A percentile compares a stretch with the other conserved stretches of the same genome.
Conservation (phyloP, 345 rosid genomes). For the Camelina laxa region DNA sequence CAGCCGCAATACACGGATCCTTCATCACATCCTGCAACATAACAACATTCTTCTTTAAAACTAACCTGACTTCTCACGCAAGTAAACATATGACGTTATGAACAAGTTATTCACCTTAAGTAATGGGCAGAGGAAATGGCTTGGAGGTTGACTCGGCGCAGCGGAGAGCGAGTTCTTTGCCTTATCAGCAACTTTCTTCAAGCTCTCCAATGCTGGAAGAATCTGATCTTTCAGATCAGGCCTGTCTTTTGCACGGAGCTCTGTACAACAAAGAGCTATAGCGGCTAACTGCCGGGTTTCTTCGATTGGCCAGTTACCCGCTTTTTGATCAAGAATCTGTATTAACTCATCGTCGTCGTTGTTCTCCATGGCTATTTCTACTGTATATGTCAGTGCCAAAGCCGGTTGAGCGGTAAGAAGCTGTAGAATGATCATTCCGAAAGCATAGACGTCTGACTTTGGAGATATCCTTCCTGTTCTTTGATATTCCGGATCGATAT, state of each 20-base stretch:
- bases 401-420: slow-evolving; percentile 81
- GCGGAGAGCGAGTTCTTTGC: slow-evolving; percentile 42
- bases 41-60: neutral
- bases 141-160: slow-evolving; percentile 47
- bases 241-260: slow-evolving; percentile 69
- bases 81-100: slow-evolving; percentile 10
- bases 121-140: slow-evolving; percentile 81
- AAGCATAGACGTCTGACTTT: slow-evolving; percentile 81
- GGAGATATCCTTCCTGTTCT: slow-evolving; percentile 76
- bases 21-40: slow-evolving; percentile 70
- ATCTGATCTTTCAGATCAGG: slow-evolving; percentile 59
- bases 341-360: slow-evolving; percentile 45
- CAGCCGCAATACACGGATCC: slow-evolving; percentile 87
- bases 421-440: slow-evolving; percentile 82
- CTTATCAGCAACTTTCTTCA: slow-evolving; percentile 58
- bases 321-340: slow-evolving; percentile 66
- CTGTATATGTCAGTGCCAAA: slow-evolving; percentile 63
- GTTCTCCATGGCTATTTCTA: slow-evolving; percentile 67
- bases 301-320: slow-evolving; percentile 77
- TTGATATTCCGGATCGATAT: slow-evolving; percentile 93
- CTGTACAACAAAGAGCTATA: slow-evolving; percentile 73
- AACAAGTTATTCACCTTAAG: slow-evolving; percentile 58
- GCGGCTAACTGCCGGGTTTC: slow-evolving; percentile 68
- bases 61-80: neutral
- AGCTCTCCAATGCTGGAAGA: slow-evolving; percentile 69